phyloP scores from a whole-genome alignment of 1,284 basidiomycete genomes.

The Lentinula novae-zelandiae region DNA sequence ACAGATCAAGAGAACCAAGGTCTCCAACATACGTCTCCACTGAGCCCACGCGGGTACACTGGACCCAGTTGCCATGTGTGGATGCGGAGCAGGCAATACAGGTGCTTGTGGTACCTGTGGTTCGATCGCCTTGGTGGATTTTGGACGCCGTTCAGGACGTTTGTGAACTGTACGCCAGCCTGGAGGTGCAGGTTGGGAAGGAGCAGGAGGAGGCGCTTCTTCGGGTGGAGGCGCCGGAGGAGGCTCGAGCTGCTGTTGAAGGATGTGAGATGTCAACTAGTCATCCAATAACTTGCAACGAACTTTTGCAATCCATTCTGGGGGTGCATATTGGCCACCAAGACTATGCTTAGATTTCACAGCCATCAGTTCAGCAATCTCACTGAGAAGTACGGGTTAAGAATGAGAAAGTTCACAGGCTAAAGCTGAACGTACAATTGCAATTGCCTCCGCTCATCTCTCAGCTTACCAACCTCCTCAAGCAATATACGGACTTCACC shows the following conservation, averaged over 20 bases:
- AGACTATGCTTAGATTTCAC: constrained; percentile 72
- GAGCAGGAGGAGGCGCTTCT: constrained; percentile 23
- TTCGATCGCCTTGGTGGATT: constrained; percentile 26
- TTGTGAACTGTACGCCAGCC: constrained; percentile 71
- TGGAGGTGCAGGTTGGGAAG: constrained; percentile 45
- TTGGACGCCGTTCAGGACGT: constrained; percentile 46
- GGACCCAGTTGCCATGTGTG: constrained; percentile 23
- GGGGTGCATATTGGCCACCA: constrained; percentile 58
- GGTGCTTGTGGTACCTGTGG: constrained; percentile 29
- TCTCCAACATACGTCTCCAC: constrained; percentile 55
- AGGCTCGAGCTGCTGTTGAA: constrained; percentile 12
- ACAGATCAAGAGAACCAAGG: not conserved
- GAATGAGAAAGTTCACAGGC: not conserved
- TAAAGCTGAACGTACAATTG: constrained; percentile 51
- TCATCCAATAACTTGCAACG: constrained; percentile 15
- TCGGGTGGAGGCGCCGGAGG: constrained; percentile 30
- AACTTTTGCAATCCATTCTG: constrained; percentile 61
- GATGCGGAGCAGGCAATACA: constrained; percentile 38
- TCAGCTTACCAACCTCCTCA: constrained; percentile 69
- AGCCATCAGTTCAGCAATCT: constrained; percentile 73
- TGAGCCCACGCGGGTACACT: constrained; percentile 70
- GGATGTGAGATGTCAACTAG: constrained; percentile 3
- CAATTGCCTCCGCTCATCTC: constrained; percentile 66
- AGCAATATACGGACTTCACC: constrained; percentile 56
- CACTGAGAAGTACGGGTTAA: constrained; percentile 35